A percentile compares a stretch with the other conserved stretches of the same genome.
These are phyloP conservation scores for Tephrocybe sp. DNA, from an alignment of 768 basidiomycete genomes.

Conservation along the genomic window DNA sequence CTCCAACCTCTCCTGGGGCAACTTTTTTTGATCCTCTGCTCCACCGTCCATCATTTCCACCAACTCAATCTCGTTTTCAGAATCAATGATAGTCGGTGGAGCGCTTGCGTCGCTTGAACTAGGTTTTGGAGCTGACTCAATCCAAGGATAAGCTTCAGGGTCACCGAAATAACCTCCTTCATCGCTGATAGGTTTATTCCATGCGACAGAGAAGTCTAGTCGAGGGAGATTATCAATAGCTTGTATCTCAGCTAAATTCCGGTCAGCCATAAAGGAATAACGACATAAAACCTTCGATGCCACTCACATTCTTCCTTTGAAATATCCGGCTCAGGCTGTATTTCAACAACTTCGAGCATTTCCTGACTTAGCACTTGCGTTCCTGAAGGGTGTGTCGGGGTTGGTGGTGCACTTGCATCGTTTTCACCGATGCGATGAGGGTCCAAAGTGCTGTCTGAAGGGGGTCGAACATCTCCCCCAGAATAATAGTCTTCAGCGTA, in stretches of 20 bases:
- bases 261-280: not conserved
- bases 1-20: not conserved
- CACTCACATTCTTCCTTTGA: not conserved
- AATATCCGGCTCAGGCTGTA: not conserved
- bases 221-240: not conserved
- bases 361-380: not conserved
- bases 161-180: slow-evolving; percentile 45
- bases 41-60: not conserved
- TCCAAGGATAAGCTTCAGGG: slow-evolving; percentile 29
- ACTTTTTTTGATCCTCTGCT: not conserved
- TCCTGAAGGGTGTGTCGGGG: slow-evolving; percentile 2
- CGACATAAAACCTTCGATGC: not conserved
- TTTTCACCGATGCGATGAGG: slow-evolving; percentile 6
- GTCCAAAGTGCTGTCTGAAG: not conserved
- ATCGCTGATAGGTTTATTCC: slow-evolving; percentile 35
- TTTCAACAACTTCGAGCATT: not conserved
- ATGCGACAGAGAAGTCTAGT: slow-evolving; percentile 24
- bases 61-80: not conserved
- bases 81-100: slow-evolving; percentile 1
- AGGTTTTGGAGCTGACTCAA: slow-evolving; percentile 23
- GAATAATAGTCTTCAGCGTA: slow-evolving; percentile 35
- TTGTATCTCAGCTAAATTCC: not conserved
- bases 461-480: slow-evolving; percentile 21
- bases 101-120: slow-evolving; percentile 10
- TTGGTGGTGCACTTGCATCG: slow-evolving; percentile 8